Conservation (phyloP, 179 eudicot species). For the Spergularia azorica region DNA sequence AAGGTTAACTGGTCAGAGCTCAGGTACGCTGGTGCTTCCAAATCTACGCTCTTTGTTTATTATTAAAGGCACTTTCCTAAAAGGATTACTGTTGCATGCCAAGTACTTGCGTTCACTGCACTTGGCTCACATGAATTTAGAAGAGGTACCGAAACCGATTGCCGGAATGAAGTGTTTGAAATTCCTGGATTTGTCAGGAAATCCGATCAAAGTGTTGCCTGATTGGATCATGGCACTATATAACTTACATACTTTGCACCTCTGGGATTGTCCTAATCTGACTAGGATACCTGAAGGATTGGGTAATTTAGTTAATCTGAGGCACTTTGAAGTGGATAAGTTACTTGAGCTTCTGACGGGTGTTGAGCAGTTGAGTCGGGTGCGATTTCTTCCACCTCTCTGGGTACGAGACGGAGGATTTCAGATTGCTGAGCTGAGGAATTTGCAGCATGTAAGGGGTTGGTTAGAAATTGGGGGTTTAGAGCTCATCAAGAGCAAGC, state of each 20-base stretch:
- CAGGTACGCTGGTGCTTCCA: not conserved
- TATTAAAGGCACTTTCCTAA: not conserved
- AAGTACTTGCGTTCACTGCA: not conserved
- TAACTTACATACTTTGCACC: constrained; percentile 4
- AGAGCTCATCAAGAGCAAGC: constrained; percentile 17
- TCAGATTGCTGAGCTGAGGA: constrained; percentile 24
- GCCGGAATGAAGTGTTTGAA: constrained; percentile 13
- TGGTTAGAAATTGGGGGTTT: constrained; percentile 4
- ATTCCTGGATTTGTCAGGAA: not conserved
- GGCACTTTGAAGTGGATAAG: not conserved
- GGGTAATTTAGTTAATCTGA: constrained; percentile 1
- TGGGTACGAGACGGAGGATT: not conserved
- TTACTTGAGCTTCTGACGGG: not conserved
- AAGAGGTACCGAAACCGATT: constrained; percentile 5
- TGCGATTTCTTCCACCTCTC: constrained; percentile 17
- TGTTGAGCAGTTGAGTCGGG: constrained; percentile 8
- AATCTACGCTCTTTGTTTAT: not conserved
- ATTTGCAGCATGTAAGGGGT: constrained; percentile 20
- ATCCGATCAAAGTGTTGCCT: not conserved
- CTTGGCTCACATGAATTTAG: not conserved
- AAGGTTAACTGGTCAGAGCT: not conserved
- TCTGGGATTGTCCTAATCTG: not conserved
- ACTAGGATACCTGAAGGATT: constrained; percentile 12
- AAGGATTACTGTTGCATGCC: not conserved
- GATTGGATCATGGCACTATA: constrained; percentile 17